phyloP scores from a whole-genome alignment of 2,329 filamentous ascomycete species.

The Aspergillus brasiliensis region DNA sequence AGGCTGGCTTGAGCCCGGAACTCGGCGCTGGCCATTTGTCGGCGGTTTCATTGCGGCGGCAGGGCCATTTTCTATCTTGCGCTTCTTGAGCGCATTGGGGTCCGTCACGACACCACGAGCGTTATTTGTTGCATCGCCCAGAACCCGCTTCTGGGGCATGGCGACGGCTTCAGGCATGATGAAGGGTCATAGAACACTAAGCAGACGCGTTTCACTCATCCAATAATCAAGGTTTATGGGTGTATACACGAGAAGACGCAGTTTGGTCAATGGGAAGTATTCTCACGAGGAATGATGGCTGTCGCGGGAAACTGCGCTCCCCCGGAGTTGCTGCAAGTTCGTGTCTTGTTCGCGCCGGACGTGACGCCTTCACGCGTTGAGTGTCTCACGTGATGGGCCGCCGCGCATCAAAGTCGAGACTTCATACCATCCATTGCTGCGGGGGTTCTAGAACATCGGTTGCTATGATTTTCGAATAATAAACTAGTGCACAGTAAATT shows the following conservation, averaged over 20 bases:
- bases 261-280: neutral
- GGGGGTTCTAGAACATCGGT: neutral
- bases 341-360: constrained; percentile 23
- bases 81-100: constrained; percentile 69
- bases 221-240: neutral
- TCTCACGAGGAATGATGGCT: neutral
- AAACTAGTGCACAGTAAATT: neutral
- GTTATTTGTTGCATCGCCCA: constrained; percentile 67
- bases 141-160: constrained; percentile 69
- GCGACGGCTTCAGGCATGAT: constrained; percentile 44
- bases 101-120: constrained; percentile 60
- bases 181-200: constrained; percentile 19
- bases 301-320: constrained; percentile 16
- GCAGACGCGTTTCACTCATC: neutral
- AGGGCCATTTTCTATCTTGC: constrained; percentile 67
- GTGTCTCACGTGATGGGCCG: constrained; percentile 1
- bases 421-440: neutral
- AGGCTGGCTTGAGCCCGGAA: constrained; percentile 60
- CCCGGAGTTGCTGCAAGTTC: constrained; percentile 10
- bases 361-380: constrained; percentile 23
- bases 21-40: constrained; percentile 61
- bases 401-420: neutral
- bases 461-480: neutral
- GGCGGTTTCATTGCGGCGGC: constrained; percentile 59
- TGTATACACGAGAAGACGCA: neutral